Evolutionary conservation across 2,329 filamentous ascomycete genomes (phyloP).

Genomic region (Trichoderma gracile): DNA sequence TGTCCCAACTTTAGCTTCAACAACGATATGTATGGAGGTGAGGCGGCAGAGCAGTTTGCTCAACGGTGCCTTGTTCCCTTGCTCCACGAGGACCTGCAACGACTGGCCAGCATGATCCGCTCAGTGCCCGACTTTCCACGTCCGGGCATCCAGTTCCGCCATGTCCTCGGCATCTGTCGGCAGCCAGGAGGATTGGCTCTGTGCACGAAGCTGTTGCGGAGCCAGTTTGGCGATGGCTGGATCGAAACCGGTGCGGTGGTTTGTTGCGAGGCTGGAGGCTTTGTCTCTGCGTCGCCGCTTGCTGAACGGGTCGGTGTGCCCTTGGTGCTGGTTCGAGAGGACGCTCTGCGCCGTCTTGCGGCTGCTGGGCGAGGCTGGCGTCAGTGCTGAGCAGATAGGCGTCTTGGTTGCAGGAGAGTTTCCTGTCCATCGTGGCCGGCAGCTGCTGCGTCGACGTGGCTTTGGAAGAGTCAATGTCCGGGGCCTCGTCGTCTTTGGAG

Average conservation of each 20-base stretch:
- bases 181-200: slow-evolving; percentile 51
- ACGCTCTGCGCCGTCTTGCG: slow-evolving; percentile 56
- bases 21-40: slow-evolving; percentile 49
- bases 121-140: slow-evolving; percentile 52
- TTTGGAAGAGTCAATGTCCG: slow-evolving; percentile 54
- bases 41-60: slow-evolving; percentile 45
- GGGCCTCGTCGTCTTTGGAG: slow-evolving; percentile 51
- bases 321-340: slow-evolving; percentile 53
- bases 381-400: slow-evolving; percentile 44
- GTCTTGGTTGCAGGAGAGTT: slow-evolving; percentile 61
- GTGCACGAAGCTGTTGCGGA: slow-evolving; percentile 52
- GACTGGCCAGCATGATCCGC: slow-evolving; percentile 53
- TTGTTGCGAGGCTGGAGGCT: slow-evolving; percentile 59
- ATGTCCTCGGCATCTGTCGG: slow-evolving; percentile 58
- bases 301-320: slow-evolving; percentile 44
- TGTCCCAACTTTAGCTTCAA: slow-evolving; percentile 51
- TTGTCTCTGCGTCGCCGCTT: slow-evolving; percentile 55
- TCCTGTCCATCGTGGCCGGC: slow-evolving; percentile 53
- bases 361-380: slow-evolving; percentile 47
- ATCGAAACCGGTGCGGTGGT: slow-evolving; percentile 46
- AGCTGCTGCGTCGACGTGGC: slow-evolving; percentile 46
- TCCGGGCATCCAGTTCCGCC: slow-evolving; percentile 54
- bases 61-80: slow-evolving; percentile 46
- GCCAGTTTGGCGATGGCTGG: slow-evolving; percentile 51
- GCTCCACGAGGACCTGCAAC: slow-evolving; percentile 47